Base-by-base conservation (phyloP, 2,329 filamentous ascomycete species). In the Fusarium luffae region DNA sequence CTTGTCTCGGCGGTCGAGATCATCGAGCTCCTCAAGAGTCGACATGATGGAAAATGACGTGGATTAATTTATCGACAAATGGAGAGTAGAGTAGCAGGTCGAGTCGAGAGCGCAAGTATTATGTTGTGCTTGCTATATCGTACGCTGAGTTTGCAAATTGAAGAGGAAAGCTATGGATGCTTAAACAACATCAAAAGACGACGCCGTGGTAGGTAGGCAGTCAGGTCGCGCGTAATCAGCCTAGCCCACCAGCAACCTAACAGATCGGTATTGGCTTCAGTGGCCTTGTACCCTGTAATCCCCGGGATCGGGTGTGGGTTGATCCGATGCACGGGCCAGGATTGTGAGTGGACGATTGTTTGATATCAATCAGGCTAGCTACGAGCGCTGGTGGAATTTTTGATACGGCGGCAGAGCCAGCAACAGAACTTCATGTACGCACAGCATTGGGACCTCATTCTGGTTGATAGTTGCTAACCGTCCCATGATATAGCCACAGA, bases 21-120 rank as follows among this genome's bases (percentile, higher is more conserved):
- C 92, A 79, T 97, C 93, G 78, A 97, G 91, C 84, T 97, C 93
- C 85, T 97, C 93, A 77, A 97, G 90, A 74, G 93, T 96, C 75
- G 93, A 94, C 93, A 97, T 97, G 79, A 69, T 85, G 78, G 75
- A 47, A 54, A 43, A 50, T 59, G 68, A 40, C 42, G 58, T 42
- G 40, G 41, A 64, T 44, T 54, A 41, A 37, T 51, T 42, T 21
- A 25, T 49, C 13, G 14, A 43, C 34, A n/a, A 41, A 48, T 3
- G 28, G 7, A 5, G n/a, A 27, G 28, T 23, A n/a, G 46, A 19
- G 32, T 28, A 9, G 21, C 18, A 34, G 32, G 19, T 25, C 49
- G 21, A 37, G 18, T 18, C 14, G 23, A 42, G 48, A 37, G n/a
- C 19, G 13, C 16, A 19, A 27, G 12, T 41, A 14, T 16, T 27